Conservation (phyloP, 164 flowering plant genomes). For the Euptelea pleiosperma region DNA sequence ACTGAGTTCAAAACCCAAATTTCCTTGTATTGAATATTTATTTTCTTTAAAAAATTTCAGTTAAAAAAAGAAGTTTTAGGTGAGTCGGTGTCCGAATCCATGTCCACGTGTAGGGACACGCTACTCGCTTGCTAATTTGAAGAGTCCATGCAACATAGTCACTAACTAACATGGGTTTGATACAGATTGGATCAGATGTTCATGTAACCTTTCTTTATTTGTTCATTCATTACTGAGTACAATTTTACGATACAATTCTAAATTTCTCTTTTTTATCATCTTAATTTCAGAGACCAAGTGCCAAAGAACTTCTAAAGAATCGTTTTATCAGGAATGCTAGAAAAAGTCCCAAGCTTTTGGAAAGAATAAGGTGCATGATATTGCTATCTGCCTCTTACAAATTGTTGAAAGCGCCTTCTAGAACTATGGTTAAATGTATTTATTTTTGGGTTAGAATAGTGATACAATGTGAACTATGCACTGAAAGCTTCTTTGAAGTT, state of each 20-base stretch:
- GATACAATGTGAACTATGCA: background rate
- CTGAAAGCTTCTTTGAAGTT: background rate
- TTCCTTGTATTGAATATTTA: too few species aligned
- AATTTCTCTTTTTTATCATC: slow-evolving; percentile 7
- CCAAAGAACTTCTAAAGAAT: slow-evolving; percentile 89
- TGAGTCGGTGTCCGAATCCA: too few species aligned
- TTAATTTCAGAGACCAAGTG: slow-evolving; percentile 87
- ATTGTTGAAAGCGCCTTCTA: background rate
- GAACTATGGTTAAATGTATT: background rate
- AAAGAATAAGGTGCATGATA: slow-evolving; percentile 73
- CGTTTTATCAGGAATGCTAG: slow-evolving; percentile 87
- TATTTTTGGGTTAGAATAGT: background rate
- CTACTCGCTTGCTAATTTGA: too few species aligned
- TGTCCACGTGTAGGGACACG: too few species aligned
- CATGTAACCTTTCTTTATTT: background rate
- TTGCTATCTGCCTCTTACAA: background rate
- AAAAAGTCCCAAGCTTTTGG: slow-evolving; percentile 83
- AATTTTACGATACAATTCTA: background rate
- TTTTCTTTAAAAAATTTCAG: too few species aligned
- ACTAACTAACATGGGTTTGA: too few species aligned
- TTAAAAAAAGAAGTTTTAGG: too few species aligned
- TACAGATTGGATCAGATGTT: background rate
- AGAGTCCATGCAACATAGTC: too few species aligned
- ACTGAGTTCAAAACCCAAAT: too few species aligned
- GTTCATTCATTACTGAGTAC: background rate